Base-by-base conservation (phyloP, 163 green algal genomes). In the Prototheca stagnorum region DNA sequence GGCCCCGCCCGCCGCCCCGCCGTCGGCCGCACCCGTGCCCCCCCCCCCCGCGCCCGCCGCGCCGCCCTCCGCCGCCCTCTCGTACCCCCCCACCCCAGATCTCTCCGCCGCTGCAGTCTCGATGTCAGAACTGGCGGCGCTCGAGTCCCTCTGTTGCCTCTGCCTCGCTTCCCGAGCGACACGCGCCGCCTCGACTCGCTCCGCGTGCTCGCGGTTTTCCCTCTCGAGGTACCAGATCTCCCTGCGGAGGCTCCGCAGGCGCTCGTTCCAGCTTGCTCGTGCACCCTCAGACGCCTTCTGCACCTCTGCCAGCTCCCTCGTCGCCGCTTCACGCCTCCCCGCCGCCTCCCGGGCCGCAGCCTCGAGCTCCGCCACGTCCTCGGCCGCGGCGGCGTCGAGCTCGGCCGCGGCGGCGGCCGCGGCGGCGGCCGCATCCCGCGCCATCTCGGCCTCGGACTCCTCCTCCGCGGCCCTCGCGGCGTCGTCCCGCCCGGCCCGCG, bases 221-320 rank as follows among this genome's bases (percentile, higher is more conserved):
- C 70, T 66, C 68, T 83, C 76, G 49, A 92, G 62, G 48, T 81
- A 69, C 0, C 64, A 68, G 44, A 85, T 67, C 72, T 81, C 58
- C 4, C 17, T 15, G 3, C 4, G 27, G 37, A 77, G 61, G 59
- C 89, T 78, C 17, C 71, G 52, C 44, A 88, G 77, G 66, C 90
- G 90, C 54, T 74, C 73, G 56, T 68, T 55, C 81, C 81, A 92
- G 67, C 90, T 79, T 20, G 53, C 53, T 11, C 69, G 61, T 20
- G 58, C 72, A 49, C 82, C 67, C 23, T 80, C 70, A 16, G 23
- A 49, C 52, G 63, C 56, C 24, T 47, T 54, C 33, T 49, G 47
- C 41, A 61, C 54, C n/a, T 64, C 52, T 1, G 51, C 59, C 33
- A 92, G 68, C 44, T 85, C 63, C 8, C 72, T 68, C 59, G 86